Evolutionary conservation across 2,329 filamentous ascomycete genomes (phyloP).

Genomic region (Penicillium griseofulvum): DNA sequence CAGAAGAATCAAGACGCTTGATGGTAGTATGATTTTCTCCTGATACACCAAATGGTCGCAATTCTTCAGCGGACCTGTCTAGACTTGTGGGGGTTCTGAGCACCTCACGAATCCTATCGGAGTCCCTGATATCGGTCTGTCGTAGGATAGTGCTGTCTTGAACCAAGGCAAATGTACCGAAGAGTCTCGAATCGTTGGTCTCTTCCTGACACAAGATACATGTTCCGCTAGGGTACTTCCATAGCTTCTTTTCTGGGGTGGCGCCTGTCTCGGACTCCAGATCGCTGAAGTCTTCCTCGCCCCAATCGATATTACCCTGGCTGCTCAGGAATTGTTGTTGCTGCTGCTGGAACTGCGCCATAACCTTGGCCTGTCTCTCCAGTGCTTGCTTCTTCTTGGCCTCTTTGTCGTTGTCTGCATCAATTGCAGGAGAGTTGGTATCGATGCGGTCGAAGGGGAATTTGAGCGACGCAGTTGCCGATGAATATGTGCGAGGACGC

Average conservation of each 20-base stretch:
- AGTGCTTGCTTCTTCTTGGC: conserved; percentile 86
- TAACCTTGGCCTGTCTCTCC: conserved; percentile 86
- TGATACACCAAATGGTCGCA: conserved; percentile 87
- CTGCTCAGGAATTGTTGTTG: conserved; percentile 92
- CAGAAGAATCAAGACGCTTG: conserved; percentile 70
- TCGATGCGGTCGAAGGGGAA: conserved; percentile 75
- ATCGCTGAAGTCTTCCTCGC: conserved; percentile 74
- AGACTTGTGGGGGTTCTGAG: conserved; percentile 74
- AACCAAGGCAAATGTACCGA: conserved; percentile 89
- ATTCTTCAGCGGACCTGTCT: conserved; percentile 76
- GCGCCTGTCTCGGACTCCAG: conserved; percentile 50
- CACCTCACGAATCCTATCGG: conserved; percentile 81
- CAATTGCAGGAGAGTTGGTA: conserved; percentile 74
- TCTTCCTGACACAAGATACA: conserved; percentile 98
- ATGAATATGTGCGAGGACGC: conserved; percentile 69
- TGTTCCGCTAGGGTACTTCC: conserved; percentile 88
- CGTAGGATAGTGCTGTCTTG: conserved; percentile 82
- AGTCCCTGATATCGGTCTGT: conserved; percentile 78
- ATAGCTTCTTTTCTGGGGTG: conserved; percentile 67
- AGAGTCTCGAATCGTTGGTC: conserved; percentile 81
- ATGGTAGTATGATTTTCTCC: conserved; percentile 78
- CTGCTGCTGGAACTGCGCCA: conserved; percentile 97
- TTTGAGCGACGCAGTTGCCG: conserved; percentile 58
- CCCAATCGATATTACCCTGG: conserved; percentile 85
- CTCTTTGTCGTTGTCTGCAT: conserved; percentile 60